phyloP scores from a whole-genome alignment of 2,329 filamentous ascomycete species.

The Cadophora luteo-olivacea region DNA sequence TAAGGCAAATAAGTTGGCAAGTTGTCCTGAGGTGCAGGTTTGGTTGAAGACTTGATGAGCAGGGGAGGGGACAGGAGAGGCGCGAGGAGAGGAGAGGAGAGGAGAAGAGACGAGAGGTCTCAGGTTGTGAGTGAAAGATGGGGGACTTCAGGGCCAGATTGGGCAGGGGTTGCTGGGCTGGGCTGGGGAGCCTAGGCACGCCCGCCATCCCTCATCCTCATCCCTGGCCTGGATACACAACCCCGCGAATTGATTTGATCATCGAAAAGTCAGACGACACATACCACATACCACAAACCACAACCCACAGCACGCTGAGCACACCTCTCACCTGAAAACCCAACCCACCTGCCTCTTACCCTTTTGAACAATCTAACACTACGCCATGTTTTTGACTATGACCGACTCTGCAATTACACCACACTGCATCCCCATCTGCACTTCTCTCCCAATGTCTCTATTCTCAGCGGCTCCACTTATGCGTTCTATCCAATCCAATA shows the following conservation, averaged over 20 bases:
- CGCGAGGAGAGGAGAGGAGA: too few relatives aligned
- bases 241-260: conserved; percentile 23
- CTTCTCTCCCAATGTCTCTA: conserved; percentile 4
- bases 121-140: neutral
- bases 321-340: neutral
- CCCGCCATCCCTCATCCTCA: conserved; percentile 1
- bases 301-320: neutral
- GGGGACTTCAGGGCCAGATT: neutral
- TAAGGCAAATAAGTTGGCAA: neutral
- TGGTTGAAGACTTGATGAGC: neutral
- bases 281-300: neutral
- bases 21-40: neutral
- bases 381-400: neutral
- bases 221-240: conserved; percentile 17
- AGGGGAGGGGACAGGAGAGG: too few relatives aligned
- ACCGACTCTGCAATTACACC: conserved; percentile 7
- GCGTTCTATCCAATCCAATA: neutral
- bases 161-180: neutral
- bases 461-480: neutral
- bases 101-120: too few relatives aligned
- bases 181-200: neutral
- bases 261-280: conserved; percentile 27
- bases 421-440: neutral
- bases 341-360: neutral
- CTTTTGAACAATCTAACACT: neutral